Base-by-base conservation (phyloP, 2,329 filamentous ascomycete genomes). In the Plectosphaerella cucumerina region DNA sequence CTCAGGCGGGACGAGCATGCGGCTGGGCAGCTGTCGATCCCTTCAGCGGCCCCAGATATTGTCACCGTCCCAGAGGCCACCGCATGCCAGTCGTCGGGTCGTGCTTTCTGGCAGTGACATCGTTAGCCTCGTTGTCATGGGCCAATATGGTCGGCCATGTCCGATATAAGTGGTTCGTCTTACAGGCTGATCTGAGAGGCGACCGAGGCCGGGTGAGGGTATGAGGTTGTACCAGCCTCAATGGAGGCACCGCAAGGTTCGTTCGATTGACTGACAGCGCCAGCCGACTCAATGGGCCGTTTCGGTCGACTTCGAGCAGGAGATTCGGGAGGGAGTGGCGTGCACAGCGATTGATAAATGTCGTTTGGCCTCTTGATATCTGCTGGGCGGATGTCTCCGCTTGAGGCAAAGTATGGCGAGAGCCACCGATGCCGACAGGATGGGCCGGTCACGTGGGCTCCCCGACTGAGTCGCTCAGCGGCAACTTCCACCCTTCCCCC, bases 11-110 rank as follows among this genome's bases (percentile, higher is more conserved):
- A 50, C 44, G 22, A 23, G 43, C 21, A 41, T 53, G 52, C 44
- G 47, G 44, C 44, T 49, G 20, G 39, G 4, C 39, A 39, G 39
- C 39, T 17, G 39, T 56, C 33, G 43, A 31, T 48, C 43, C 53
- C 48, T 49, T 49, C 43, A 21, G 45, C 43, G 42, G 22, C 35
- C 43, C 49, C 44, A 20, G 42, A 18, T 37, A 6, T 23, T 26
- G 47, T 17, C 18, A 35, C 39, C 22, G 35, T 23, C n/a, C 11
- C 22, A n/a, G 37, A 31, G 14, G 37, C 12, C 47, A 49, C 37
- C 37, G n/a, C 37, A 15, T 34, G 4, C 18, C 21, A 26, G 22
- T 23, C 43, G 17, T 12, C 20, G n/a, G 39, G 20, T 17, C 5
- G 26, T 31, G 8, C 26, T 31, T 20, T 42, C n/a, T 42, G 18